Evolutionary conservation across 2,329 filamentous ascomycete genomes (phyloP).

Genomic region (Trichoderma hamatum): DNA sequence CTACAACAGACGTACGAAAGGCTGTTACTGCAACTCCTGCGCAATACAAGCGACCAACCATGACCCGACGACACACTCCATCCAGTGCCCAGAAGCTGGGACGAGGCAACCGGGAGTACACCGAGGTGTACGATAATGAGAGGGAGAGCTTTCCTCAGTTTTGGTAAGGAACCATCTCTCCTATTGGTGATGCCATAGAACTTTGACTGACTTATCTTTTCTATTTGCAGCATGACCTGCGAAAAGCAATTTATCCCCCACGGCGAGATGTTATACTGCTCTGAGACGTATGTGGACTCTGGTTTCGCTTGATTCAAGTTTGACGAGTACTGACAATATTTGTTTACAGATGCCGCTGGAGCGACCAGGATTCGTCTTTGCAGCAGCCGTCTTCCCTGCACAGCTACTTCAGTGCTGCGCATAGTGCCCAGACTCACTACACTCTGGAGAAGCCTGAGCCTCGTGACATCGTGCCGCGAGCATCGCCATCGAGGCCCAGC

Average conservation of each 20-base stretch:
- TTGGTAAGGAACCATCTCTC: slow-evolving; percentile 52
- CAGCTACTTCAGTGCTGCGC: slow-evolving; percentile 36
- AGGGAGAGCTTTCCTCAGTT: slow-evolving; percentile 67
- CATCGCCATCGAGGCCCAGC: slow-evolving; percentile 63
- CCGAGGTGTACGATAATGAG: slow-evolving; percentile 56
- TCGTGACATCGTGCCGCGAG: slow-evolving; percentile 65
- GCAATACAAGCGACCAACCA: slow-evolving; percentile 52
- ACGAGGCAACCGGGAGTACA: slow-evolving; percentile 54
- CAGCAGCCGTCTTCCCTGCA: slow-evolving; percentile 37
- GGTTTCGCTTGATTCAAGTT: neutral
- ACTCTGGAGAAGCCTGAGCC: slow-evolving; percentile 54
- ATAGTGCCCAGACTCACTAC: slow-evolving; percentile 49
- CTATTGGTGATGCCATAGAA: slow-evolving; percentile 9
- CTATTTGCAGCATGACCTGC: slow-evolving; percentile 61
- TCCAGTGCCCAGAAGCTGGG: slow-evolving; percentile 50
- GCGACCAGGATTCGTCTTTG: slow-evolving; percentile 51
- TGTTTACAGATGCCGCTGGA: slow-evolving; percentile 53
- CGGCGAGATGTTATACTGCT: slow-evolving; percentile 65
- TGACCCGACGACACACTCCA: slow-evolving; percentile 50
- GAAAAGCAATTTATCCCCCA: slow-evolving; percentile 66
- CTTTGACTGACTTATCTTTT: slow-evolving; percentile 31
- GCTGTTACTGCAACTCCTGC: slow-evolving; percentile 50
- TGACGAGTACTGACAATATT: slow-evolving; percentile 30
- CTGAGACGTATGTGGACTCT: slow-evolving; percentile 58
- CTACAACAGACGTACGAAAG: slow-evolving; percentile 59